Evolutionary conservation across 352 stramenopile genomes (phyloP).

Genomic region (Chrysophaeum taylorii): DNA sequence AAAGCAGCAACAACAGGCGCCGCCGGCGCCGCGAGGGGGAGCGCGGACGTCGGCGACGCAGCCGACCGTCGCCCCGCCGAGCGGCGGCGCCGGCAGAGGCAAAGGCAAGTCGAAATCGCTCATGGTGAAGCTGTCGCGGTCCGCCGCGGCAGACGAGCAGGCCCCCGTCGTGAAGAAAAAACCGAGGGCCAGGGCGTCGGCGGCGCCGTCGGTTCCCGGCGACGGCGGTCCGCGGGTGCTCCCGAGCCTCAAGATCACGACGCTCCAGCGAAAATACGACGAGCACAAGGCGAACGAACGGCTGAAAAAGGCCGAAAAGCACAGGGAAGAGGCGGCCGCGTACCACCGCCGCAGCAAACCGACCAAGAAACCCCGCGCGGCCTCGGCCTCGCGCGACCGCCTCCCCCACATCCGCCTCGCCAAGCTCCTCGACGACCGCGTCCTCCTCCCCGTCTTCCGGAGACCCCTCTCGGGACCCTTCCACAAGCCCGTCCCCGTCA

Average conservation of each 20-base stretch:
- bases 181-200: not conserved
- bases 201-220: not conserved
- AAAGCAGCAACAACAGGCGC: too few species aligned
- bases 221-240: not conserved
- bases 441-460: not conserved
- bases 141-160: too few species aligned
- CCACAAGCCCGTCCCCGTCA: not conserved
- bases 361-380: not conserved
- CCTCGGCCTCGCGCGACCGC: not conserved
- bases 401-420: not conserved
- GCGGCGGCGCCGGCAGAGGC: too few species aligned
- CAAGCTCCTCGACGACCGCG: not conserved
- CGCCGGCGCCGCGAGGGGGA: too few species aligned
- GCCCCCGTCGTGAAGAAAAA: too few species aligned
- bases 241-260: conserved; percentile 1
- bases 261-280: not conserved
- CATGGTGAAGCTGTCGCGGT: too few species aligned
- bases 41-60: too few species aligned
- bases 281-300: not conserved
- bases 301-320: not conserved
- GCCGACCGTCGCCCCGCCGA: too few species aligned
- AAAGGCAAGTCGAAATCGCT: too few species aligned
- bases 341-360: not conserved
- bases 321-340: not conserved
- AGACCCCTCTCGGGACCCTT: not conserved